Conservation (phyloP, 2,329 filamentous ascomycete species). For the Talaromyces albobiverticillius region DNA sequence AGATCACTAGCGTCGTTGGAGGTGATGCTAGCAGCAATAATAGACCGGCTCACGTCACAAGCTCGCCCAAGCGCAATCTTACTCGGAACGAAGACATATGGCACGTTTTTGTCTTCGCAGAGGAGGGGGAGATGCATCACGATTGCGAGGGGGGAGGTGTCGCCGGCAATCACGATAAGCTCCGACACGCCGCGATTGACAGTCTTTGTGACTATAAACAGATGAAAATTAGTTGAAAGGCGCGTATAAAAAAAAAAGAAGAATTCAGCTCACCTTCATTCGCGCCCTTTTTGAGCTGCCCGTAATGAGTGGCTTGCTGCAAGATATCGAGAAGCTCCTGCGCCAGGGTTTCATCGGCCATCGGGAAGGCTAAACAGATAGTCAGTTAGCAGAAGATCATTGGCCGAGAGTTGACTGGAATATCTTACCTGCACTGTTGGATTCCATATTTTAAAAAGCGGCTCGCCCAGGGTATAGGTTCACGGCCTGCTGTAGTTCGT, state of each 20-base stretch:
- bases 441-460: too few species aligned
- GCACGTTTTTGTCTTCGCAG: constrained; percentile 69
- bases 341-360: constrained; percentile 70
- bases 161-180: constrained; percentile 78
- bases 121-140: constrained; percentile 85
- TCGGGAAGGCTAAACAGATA: constrained; percentile 58
- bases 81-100: constrained; percentile 68
- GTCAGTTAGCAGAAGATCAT: too few species aligned
- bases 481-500: too few species aligned
- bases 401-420: too few species aligned
- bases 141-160: constrained; percentile 83
- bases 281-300: constrained; percentile 84
- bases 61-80: constrained; percentile 80
- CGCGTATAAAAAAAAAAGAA: too few species aligned
- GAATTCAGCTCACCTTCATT: constrained; percentile 54
- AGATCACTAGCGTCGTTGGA: constrained; percentile 89
- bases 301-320: constrained; percentile 61
- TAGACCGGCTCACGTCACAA: constrained; percentile 80
- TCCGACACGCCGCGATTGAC: constrained; percentile 88
- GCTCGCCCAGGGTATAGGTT: too few species aligned
- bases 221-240: background rate
- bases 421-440: too few species aligned
- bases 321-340: constrained; percentile 80
- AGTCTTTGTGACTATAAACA: constrained; percentile 65
- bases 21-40: constrained; percentile 85